A percentile compares a stretch with the other conserved stretches of the same genome.
These are phyloP conservation scores for Betula pendula DNA, from an alignment of 306 rosid species.

Conservation along the genomic window DNA sequence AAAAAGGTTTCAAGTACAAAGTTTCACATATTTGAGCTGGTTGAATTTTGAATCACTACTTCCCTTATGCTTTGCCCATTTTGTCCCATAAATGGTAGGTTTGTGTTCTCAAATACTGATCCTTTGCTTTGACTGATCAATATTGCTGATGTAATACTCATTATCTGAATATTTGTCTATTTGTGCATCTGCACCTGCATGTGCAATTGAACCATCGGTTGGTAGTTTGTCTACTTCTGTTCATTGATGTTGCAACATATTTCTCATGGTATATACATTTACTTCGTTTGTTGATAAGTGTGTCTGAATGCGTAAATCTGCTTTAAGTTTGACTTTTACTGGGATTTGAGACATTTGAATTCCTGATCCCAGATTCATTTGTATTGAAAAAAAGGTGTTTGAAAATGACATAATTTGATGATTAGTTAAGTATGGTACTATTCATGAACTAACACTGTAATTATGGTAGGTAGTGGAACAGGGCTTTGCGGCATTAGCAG, in stretches of 20 bases:
- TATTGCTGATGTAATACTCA: neutral
- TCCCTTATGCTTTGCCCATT: constrained; percentile 2
- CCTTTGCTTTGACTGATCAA: constrained; percentile 1
- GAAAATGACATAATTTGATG: constrained; percentile 1
- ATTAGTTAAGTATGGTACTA: constrained; percentile 8
- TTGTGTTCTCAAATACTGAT: neutral
- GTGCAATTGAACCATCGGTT: neutral
- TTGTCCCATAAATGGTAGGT: neutral
- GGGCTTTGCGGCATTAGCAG: constrained; percentile 73
- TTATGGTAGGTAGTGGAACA: constrained; percentile 66
- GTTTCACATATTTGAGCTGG: constrained; percentile 1
- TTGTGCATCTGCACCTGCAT: neutral
- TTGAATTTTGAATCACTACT: neutral
- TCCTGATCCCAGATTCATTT: constrained; percentile 5
- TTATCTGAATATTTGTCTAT: no score
- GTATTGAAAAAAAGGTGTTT: constrained; percentile 3
- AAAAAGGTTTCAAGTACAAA: constrained; percentile 16
- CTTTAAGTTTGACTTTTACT: constrained; percentile 1
- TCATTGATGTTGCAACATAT: neutral
- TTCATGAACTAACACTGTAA: constrained; percentile 21
- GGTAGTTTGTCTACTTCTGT: neutral
- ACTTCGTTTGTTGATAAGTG: constrained; percentile 7
- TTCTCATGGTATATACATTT: neutral
- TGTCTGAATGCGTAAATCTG: constrained; percentile 3
- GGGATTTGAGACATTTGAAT: constrained; percentile 3